These are phyloP conservation scores for bread wheat (Triticum aestivum) DNA, from an alignment of 176 grass and related monocot genomes.

Conservation along the genomic window IWGSC_CS_RefSeq_v2.1 NC_057814.1:497256149-497256648, in stretches of 20 bases:
- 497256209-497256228: no score
- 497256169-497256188: not conserved
- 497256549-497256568: not conserved
- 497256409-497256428: not conserved
- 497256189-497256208: not conserved
- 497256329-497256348: not conserved
- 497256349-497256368: not conserved
- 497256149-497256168: not conserved
- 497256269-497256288: not conserved
- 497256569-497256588: not conserved
- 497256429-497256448: not conserved
- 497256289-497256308: not conserved
- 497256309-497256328: not conserved
- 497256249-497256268: no score
- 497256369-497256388: not conserved
- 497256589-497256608: not conserved
- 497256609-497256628: not conserved
- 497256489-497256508: not conserved
- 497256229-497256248: not conserved
- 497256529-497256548: not conserved
- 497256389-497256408: not conserved
- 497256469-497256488: not conserved
- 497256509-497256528: not conserved
- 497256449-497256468: not conserved
- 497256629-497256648: not conserved